Conservation (phyloP, 768 basidiomycete species). For the Mycena kentingensis region DNA sequence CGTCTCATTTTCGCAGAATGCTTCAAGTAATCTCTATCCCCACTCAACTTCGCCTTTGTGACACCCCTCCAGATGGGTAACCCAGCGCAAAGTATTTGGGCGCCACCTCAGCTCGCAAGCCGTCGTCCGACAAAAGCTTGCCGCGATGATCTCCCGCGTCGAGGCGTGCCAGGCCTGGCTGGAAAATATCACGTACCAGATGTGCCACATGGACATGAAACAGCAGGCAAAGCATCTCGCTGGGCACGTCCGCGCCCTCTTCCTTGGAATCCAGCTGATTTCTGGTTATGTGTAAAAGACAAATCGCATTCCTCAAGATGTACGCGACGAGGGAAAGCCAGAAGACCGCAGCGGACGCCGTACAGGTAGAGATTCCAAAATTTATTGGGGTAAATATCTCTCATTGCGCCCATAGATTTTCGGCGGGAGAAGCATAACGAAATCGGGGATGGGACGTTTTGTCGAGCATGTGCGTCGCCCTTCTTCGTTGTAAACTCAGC, state of each 20-base stretch:
- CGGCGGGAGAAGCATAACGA: constrained; percentile 85
- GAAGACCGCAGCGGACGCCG: constrained; percentile 68
- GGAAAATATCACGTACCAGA: constrained; percentile 83
- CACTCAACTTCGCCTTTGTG: constrained; percentile 1
- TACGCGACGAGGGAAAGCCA: constrained; percentile 62
- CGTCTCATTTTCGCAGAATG: constrained; percentile 56
- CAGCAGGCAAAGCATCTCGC: constrained; percentile 76
- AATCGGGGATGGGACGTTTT: constrained; percentile 60
- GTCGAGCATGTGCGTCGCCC: constrained; percentile 61
- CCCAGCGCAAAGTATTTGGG: constrained; percentile 88
- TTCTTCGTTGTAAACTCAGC: constrained; percentile 25
- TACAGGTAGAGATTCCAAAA: constrained; percentile 57
- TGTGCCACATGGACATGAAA: constrained; percentile 84
- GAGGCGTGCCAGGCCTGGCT: constrained; percentile 81
- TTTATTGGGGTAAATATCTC: background rate
- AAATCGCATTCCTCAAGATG: constrained; percentile 74
- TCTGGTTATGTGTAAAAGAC: constrained; percentile 41
- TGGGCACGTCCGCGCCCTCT: constrained; percentile 45
- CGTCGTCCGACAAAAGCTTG: constrained; percentile 87
- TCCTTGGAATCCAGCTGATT: too few species aligned
- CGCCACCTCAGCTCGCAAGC: constrained; percentile 83
- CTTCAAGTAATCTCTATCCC: constrained; percentile 44
- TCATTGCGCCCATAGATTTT: constrained; percentile 56
- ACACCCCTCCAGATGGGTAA: constrained; percentile 63
- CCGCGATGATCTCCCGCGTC: constrained; percentile 67